Evolutionary conservation across 495 filamentous ascomycete species (phyloP).

Genomic region (Extremus antarcticus): DNA sequence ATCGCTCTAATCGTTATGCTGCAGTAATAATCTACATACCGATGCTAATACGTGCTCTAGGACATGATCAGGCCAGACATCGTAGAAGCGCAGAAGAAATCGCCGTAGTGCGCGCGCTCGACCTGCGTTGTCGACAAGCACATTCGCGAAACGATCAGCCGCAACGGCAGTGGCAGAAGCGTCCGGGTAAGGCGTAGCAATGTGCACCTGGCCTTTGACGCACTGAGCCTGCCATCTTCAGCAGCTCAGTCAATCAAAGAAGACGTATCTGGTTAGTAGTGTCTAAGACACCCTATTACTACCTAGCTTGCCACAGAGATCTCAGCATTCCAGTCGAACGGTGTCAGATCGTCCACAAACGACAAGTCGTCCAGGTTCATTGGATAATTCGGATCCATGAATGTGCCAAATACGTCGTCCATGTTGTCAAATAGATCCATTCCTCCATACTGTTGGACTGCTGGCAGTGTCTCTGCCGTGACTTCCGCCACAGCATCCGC

Average conservation of each 20-base stretch:
- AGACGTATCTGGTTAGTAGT: no score
- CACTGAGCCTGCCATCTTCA: no score
- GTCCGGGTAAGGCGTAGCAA: no score
- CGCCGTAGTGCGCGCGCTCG: not conserved
- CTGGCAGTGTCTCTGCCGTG: not conserved
- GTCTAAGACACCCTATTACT: no score
- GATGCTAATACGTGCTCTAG: not conserved
- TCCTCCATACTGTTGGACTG: not conserved
- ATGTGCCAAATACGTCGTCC: conserved; percentile 19
- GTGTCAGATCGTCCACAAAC: conserved; percentile 15
- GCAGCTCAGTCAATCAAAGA: no score
- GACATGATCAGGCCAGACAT: not conserved
- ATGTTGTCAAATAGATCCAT: conserved; percentile 16
- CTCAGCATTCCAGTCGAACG: conserved; percentile 13
- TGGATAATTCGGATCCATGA: conserved; percentile 19
- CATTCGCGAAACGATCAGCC: no score
- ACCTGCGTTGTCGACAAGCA: not conserved
- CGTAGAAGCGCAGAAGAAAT: not conserved
- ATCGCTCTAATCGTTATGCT: not conserved
- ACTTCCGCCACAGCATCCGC: not conserved
- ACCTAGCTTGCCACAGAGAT: not conserved
- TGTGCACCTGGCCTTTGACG: no score
- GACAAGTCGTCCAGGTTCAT: conserved; percentile 18
- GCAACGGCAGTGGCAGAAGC: no score
- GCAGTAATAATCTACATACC: no score